Evolutionary conservation across 495 filamentous ascomycete species (phyloP).

Genomic region (Clohesyomyces aquaticus): DNA sequence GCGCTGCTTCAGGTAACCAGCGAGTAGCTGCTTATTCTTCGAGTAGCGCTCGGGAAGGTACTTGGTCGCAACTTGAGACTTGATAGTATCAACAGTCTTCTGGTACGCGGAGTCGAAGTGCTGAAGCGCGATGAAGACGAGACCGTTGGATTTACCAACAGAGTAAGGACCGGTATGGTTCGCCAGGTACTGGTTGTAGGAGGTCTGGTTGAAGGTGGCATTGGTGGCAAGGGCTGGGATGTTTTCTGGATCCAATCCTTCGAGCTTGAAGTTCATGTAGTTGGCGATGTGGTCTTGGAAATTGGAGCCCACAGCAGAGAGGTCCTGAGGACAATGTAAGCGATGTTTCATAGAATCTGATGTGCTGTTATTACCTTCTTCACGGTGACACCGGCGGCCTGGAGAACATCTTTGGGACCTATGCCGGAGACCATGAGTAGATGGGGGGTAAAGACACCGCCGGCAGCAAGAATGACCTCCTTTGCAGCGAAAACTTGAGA

Average conservation of each 20-base stretch:
- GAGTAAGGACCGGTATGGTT: conserved; percentile 14
- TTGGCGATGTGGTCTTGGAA: conserved; percentile 32
- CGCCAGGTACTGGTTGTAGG: conserved; percentile 11
- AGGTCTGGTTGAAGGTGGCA: conserved; percentile 21
- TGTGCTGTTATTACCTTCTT: conserved; percentile 14
- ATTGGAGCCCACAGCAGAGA: conserved; percentile 35
- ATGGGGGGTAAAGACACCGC: conserved; percentile 29
- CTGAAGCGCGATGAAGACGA: conserved; percentile 5
- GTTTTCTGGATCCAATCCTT: conserved; percentile 12
- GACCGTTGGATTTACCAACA: not conserved
- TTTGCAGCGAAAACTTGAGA: conserved; percentile 50
- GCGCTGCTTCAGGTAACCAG: conserved; percentile 15
- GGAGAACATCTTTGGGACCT: conserved; percentile 30
- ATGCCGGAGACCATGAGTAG: conserved; percentile 32
- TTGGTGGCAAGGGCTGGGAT: conserved; percentile 26
- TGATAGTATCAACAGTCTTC: not conserved
- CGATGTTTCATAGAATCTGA: too few species aligned
- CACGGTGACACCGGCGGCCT: conserved; percentile 20
- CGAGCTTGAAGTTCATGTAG: conserved; percentile 22
- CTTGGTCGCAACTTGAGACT: conserved; percentile 3
- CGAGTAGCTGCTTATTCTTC: not conserved
- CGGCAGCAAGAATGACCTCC: conserved; percentile 54
- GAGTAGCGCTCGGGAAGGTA: conserved; percentile 17
- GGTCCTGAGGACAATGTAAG: too few species aligned
- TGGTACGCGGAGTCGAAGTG: not conserved